Evolutionary conservation across 2,329 filamentous ascomycete species (phyloP), one percentile per base, ranked within the genome.

Genomic region (Coniosporium tulheliwenetii): DNA sequence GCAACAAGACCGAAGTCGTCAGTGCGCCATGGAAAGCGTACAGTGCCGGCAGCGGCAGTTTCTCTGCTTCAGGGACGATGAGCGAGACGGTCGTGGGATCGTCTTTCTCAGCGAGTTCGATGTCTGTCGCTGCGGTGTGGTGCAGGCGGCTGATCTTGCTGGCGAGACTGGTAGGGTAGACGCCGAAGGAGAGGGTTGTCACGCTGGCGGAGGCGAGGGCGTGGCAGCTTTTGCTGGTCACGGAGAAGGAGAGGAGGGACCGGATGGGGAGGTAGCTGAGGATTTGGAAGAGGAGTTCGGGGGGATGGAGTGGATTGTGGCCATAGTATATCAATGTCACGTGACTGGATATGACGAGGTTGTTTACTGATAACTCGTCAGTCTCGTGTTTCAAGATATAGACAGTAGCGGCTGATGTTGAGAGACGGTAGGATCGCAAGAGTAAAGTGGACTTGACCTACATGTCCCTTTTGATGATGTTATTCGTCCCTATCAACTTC

Each of bases 241-340:
- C 45, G 26, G 51, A 54, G 45, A 62, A 62, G 38, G 45, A 43
- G 8, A 62, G 49, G 2, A 62, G 54, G 2, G 53, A 48, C 30
- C 38, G 46, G 15, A 59, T 42, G 8, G 56, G 52, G 1, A 63
- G 50, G 30, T 50, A 47, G n/a, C 46, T 38, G 10, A 62, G 49
- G 19, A 60, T 53, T 32, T 58, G 48, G 37, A 51, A 39, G 19
- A 58, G 43, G 5, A 62, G 39, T 40, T 62, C 59, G 1, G 54
- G 48, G 60, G 58, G 5, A 60, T 47, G 15, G 31, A 30, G 8
- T n/a, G 9, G 10, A 44, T 30, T n/a, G 10, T 41, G 8, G 36
- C 4, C 43, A 43, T 44, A 7, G n/a, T 15, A 12, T 15, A 35
- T 26, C 19, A 26, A 26, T 26, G 19, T 26, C 19, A 26, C 19